Evolutionary conservation across 768 basidiomycete genomes (phyloP).

Genomic region (Chlorophyllum brunneum): DNA sequence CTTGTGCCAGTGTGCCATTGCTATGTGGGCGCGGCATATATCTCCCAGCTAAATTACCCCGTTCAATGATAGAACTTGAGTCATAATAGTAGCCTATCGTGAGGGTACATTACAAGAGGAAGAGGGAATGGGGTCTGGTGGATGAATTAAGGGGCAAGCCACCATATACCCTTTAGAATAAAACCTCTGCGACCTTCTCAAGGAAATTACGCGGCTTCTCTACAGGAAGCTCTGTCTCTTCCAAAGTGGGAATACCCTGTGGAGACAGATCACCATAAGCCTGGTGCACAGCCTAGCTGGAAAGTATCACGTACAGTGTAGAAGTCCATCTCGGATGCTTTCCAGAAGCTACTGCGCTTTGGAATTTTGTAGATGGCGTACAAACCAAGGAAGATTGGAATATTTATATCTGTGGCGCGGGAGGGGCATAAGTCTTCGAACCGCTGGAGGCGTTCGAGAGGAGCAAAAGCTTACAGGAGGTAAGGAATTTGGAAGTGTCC

Average conservation of each 20-base stretch:
- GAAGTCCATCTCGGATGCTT: slow-evolving; percentile 65
- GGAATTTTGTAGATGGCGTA: slow-evolving; percentile 41
- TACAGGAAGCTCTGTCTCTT: slow-evolving; percentile 62
- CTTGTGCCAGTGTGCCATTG: too few relatives aligned
- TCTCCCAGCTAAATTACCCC: too few relatives aligned
- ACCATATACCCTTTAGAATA: too few relatives aligned
- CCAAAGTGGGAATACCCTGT: slow-evolving; percentile 63
- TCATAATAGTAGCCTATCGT: too few relatives aligned
- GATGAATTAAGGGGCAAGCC: too few relatives aligned
- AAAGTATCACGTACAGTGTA: slow-evolving; percentile 45
- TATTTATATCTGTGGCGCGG: slow-evolving; percentile 36
- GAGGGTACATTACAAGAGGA: too few relatives aligned
- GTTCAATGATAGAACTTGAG: too few relatives aligned
- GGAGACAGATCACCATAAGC: not conserved
- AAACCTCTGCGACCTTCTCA: slow-evolving; percentile 42
- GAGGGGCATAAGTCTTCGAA: not conserved
- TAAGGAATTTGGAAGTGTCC: slow-evolving; percentile 46
- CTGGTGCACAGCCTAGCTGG: not conserved
- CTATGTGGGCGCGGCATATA: too few relatives aligned
- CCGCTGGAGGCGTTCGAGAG: not conserved
- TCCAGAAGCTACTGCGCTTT: slow-evolving; percentile 46
- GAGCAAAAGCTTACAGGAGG: slow-evolving; percentile 30
- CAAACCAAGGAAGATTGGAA: slow-evolving; percentile 40
- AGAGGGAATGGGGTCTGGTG: too few relatives aligned
- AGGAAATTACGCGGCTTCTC: slow-evolving; percentile 44